These are phyloP conservation scores for Tetrahymena borealis DNA, from an alignment of 73 alveolate species.

Conservation along the genomic window DNA sequence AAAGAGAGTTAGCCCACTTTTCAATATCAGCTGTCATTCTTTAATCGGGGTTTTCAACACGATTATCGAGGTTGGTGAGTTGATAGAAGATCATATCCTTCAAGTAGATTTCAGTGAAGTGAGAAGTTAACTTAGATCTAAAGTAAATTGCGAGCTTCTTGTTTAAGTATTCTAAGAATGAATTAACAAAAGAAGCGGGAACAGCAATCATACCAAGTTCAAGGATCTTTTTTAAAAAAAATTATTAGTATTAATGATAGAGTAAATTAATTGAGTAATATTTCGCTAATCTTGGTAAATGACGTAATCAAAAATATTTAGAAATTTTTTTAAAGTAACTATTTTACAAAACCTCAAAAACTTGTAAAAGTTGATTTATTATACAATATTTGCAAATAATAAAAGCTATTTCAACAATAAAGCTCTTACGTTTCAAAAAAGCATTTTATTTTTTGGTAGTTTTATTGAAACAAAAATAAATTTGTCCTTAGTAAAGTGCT, in stretches of 20 bases:
- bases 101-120: conserved; percentile 65
- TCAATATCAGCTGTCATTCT: conserved; percentile 81
- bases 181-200: conserved; percentile 83
- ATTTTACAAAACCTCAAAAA: not conserved
- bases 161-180: conserved; percentile 63
- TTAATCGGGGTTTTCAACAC: conserved; percentile 83
- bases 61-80: conserved; percentile 64
- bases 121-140: conserved; percentile 66
- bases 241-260: not conserved
- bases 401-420: no score
- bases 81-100: conserved; percentile 76
- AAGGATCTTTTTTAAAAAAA: conserved; percentile 18
- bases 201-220: conserved; percentile 67
- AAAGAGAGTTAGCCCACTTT: conserved; percentile 76
- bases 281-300: not conserved
- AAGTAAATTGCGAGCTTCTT: conserved; percentile 69
- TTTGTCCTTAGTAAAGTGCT: no score
- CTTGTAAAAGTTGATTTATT: not conserved
- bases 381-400: not conserved
- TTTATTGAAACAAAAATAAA: no score
- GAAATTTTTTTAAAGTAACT: not conserved
- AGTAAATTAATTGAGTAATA: no score
- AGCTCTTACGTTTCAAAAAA: no score
- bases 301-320: not conserved
- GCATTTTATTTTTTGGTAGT: no score